Evolutionary conservation across 257 asterid species (phyloP), one percentile per base, ranked within the genome.

Genomic region (Nemophila menziesii): DNA sequence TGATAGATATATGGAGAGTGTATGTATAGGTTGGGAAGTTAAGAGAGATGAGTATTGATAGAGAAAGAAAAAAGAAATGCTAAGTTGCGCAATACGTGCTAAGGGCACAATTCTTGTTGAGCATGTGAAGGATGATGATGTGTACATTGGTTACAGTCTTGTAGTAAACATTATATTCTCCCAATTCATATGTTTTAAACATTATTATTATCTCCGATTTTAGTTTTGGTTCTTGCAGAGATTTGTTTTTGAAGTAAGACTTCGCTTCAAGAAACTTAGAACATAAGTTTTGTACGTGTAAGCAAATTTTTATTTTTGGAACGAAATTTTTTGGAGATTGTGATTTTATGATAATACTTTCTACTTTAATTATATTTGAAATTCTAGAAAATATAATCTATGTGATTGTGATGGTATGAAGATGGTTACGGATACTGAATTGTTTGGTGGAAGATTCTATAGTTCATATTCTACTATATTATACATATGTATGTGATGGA

Each of bases 261-360:
- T 51, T 55, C 18, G 55, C 52, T 65, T 57, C 68, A 52, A 60
- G 51, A 53, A 63, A 54, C 46, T 47, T 57, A 68, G 67, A 37
- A 40, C 16, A 34, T 16, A 43, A 20, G 17, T 22, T 29, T 2
- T 29, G 7, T 29, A 29, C 12, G 7, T 29, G 12, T 29, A 29
- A 10, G 33, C 10, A 10, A 7, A 29, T 44, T 22, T 13, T 22
- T 14, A 13, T 22, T 44, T 8, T 3, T 6, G 1, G 36, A 22
- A 21, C n/a, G 11, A 44, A 21, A 11, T 11, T 1, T 21, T 2
- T 44, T 22, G 20, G 49, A 7, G 12, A 7, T 29, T 29, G 36
- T 2, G 36, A 29, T 29, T 7, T 29, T 29, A 29, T 29, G 7
- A 29, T 7, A 29, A 2, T 29, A 2, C 8, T 29, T 29, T 24